Evolutionary conservation across 306 rosid species (phyloP), one percentile per base, ranked within the genome.

Genomic region (Vachellia pachyceras): DNA sequence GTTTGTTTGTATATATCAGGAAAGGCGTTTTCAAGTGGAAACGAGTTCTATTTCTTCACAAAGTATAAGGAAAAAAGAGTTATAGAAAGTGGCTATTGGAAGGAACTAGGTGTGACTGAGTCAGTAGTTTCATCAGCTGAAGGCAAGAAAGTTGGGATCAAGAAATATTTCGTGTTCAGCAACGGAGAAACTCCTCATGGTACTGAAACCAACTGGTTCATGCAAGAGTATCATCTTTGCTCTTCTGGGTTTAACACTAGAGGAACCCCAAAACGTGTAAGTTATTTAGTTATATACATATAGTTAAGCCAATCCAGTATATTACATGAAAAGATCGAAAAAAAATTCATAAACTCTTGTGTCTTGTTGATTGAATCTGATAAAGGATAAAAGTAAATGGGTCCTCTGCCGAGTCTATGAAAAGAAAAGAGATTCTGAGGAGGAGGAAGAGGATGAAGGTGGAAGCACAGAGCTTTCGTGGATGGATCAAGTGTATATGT

Each of bases 381-480:
- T 45, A 18, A 78, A 86, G 89, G 86, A 80, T 35, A 78, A 63
- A 40, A 77, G 42, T 50, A 22, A 66, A 69, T 83, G 87, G 91
- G 87, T 85, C 44, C 72, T 88, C 71, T 88, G 91, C 80, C 83
- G 84, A 81, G 91, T 88, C 0, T 80, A 70, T 75, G 91, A 88
- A 77, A 82, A 81, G 78, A 72, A 63, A 5, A 50, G 18, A 33
- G 41, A 74, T 52, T 77, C 72, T 45, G 52, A 68, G 55, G 82
- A 83, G 10, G 89, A 83, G 0, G 87, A 87, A n/a, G n/a, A n/a
- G n/a, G n/a, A n/a, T 69, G 89, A 81, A 18, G 72, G 67, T 71
- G 89, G 85, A 72, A 67, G 47, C 9, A 69, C 82, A 4, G 91
- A 88, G 76, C 87, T 88, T 65, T 88, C 91, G 9, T 83, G 82